Evolutionary conservation across 2,329 filamentous ascomycete genomes (phyloP).

Genomic region (Blastomyces gilchristii): DNA sequence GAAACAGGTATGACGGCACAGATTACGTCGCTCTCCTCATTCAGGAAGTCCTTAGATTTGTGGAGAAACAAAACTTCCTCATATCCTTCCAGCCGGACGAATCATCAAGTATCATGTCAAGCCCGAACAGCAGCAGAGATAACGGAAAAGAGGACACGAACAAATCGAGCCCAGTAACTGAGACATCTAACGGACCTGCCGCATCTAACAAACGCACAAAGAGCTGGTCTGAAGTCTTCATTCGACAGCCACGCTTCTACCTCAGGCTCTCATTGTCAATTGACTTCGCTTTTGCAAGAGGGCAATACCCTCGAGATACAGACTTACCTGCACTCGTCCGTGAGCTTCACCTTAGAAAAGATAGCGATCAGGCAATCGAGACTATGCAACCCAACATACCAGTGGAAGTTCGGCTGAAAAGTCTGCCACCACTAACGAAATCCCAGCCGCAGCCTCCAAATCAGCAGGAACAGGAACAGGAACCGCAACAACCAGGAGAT

Average conservation of each 20-base stretch:
- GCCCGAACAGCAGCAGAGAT: background rate
- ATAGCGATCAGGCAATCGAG: background rate
- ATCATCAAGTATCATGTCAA: background rate
- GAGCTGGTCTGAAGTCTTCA: constrained; percentile 13
- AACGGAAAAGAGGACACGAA: background rate
- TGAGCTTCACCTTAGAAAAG: constrained; percentile 5
- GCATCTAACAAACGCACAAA: constrained; percentile 5
- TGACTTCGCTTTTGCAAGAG: constrained; percentile 11
- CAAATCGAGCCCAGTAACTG: background rate
- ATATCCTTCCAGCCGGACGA: background rate
- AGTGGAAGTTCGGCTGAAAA: background rate
- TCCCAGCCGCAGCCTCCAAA: background rate
- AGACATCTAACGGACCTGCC: background rate
- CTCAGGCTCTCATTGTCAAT: constrained; percentile 12
- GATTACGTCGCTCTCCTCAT: constrained; percentile 30
- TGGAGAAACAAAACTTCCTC: constrained; percentile 2
- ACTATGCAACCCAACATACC: background rate
- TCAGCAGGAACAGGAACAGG: background rate
- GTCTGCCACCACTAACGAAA: background rate
- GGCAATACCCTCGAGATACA: constrained; percentile 10
- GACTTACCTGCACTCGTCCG: constrained; percentile 12
- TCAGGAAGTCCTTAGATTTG: constrained; percentile 9
- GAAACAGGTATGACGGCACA: constrained; percentile 39
- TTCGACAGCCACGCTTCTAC: constrained; percentile 11
- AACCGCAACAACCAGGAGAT: background rate